Base-by-base conservation (phyloP, 176 grass and related monocot genomes). In the Eragrostis nindensis region DNA sequence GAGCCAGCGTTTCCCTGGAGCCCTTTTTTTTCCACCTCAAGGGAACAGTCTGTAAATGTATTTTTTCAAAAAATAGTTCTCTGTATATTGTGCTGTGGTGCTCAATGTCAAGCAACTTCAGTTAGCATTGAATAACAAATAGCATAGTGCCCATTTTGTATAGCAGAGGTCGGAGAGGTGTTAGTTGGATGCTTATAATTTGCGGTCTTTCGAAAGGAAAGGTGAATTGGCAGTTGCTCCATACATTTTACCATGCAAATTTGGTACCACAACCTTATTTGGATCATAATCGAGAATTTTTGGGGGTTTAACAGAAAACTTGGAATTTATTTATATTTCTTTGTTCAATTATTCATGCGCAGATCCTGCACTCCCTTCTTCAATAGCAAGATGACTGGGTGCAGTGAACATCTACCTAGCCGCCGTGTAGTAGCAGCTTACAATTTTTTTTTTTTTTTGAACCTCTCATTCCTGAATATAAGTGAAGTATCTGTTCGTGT, bases 31-130 rank as follows among this genome's bases (percentile, higher is more conserved):
- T 53, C 71, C 26, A 36, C 49, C 60, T 47, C 54, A 66, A 24
- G 22, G 72, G 47, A 85, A 66, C 42, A 39, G 25, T 75, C 54
- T 74, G 75, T 75, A 67, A 43, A 50, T 62, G 60, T 48, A 24
- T 19, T 10, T 72, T 29, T 53, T 30, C 50, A 67, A 25, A 2
- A 25, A 68, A 7, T 63, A 1, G 24, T 21, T 40, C 1, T 42
- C 4, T 71, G 6, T 54, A 71, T 71, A 72, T 60, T 50, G 62
- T 79, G 47, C 2, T 11, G 15, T 50, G 12, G 49, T 1, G 40
- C 24, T 40, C 36, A 65, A 16, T 45, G 67, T 71, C 32, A 29
- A 70, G 30, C 36, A 30, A 50, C 56, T 85, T 64, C 22, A 62
- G 46, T n/a, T 64, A 27, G 45, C 38, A 85, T 73, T 45, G 64